These are phyloP conservation scores for Sporopachydermia quercuum DNA, from an alignment of 805 yeast genomes.

Conservation along the genomic window DNA sequence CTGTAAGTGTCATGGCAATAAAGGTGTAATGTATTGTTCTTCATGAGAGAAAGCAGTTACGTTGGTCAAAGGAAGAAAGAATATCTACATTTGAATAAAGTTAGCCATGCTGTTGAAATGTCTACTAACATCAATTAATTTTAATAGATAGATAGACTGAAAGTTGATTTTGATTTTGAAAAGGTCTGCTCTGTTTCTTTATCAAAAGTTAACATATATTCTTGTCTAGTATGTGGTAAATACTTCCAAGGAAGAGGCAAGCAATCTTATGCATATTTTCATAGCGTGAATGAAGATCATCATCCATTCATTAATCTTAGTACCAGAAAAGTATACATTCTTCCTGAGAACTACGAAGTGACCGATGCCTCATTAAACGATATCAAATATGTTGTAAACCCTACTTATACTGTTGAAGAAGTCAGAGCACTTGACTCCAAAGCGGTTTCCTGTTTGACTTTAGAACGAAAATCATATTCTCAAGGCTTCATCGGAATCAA, in stretches of 20 bases:
- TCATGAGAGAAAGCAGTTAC: too few relatives aligned
- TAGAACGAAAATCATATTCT: slow-evolving; percentile 29
- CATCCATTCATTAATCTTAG: slow-evolving; percentile 45
- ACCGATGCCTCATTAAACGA: slow-evolving; percentile 29
- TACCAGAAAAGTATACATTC: slow-evolving; percentile 31
- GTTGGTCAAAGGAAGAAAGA: too few relatives aligned
- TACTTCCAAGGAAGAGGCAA: slow-evolving; percentile 54
- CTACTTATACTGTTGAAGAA: slow-evolving; percentile 26
- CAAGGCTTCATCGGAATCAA: slow-evolving; percentile 59
- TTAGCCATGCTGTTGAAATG: too few relatives aligned
- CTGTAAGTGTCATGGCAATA: too few relatives aligned
- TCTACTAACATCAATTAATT: too few relatives aligned
- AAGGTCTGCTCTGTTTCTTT: slow-evolving; percentile 51
- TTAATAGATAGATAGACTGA: slow-evolving; percentile 27
- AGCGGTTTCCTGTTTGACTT: slow-evolving; percentile 22
- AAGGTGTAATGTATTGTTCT: too few relatives aligned
- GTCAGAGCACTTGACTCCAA: slow-evolving; percentile 20
- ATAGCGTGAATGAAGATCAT: slow-evolving; percentile 47
- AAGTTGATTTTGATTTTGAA: slow-evolving; percentile 55
- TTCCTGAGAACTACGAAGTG: slow-evolving; percentile 49
- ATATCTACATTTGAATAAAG: too few relatives aligned
- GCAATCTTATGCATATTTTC: slow-evolving; percentile 53
- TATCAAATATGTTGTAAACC: slow-evolving; percentile 37
- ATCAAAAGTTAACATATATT: slow-evolving; percentile 45
- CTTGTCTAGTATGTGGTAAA: slow-evolving; percentile 63